phyloP scores from a whole-genome alignment of 768 basidiomycete species.

The Boletellus ananiceps region DNA sequence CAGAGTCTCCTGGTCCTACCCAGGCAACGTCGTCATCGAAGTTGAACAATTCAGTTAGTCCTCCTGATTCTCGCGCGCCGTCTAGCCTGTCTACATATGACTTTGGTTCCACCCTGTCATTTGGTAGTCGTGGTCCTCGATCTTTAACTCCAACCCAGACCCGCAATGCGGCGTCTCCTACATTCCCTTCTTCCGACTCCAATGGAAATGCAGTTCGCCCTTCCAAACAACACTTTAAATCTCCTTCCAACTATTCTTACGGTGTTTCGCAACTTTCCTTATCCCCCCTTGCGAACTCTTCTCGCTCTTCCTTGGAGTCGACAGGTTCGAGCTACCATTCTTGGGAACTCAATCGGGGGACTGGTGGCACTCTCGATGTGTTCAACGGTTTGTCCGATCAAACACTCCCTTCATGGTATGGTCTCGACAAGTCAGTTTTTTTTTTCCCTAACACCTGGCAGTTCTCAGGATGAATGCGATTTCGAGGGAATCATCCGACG shows the following conservation, averaged over 20 bases:
- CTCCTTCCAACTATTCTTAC: conserved; percentile 49
- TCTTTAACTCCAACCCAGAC: conserved; percentile 69
- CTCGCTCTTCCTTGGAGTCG: conserved; percentile 75
- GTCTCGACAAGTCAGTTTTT: conserved; percentile 51
- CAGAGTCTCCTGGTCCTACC: conserved; percentile 55
- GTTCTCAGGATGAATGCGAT: conserved; percentile 51
- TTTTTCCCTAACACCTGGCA: conserved; percentile 46
- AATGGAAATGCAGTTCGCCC: conserved; percentile 44
- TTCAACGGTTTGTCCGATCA: conserved; percentile 48
- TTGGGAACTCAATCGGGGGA: conserved; percentile 56
- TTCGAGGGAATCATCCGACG: conserved; percentile 63
- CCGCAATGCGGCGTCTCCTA: conserved; percentile 49
- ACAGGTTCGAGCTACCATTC: conserved; percentile 85
- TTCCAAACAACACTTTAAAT: conserved; percentile 46
- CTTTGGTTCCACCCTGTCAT: conserved; percentile 42
- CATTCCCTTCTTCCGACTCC: conserved; percentile 33
- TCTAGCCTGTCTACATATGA: conserved; percentile 50
- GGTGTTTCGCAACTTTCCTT: conserved; percentile 58
- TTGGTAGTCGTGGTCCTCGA: conserved; percentile 40
- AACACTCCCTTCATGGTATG: conserved; percentile 59
- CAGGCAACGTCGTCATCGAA: conserved; percentile 18
- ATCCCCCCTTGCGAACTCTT: conserved; percentile 68
- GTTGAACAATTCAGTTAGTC: conserved; percentile 30
- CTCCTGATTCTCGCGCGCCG: conserved; percentile 38
- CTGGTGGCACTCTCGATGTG: conserved; percentile 49